phyloP scores from a whole-genome alignment of 2,329 filamentous ascomycete species.

The Ophiocordyceps camponoti-rufipedis region DNA sequence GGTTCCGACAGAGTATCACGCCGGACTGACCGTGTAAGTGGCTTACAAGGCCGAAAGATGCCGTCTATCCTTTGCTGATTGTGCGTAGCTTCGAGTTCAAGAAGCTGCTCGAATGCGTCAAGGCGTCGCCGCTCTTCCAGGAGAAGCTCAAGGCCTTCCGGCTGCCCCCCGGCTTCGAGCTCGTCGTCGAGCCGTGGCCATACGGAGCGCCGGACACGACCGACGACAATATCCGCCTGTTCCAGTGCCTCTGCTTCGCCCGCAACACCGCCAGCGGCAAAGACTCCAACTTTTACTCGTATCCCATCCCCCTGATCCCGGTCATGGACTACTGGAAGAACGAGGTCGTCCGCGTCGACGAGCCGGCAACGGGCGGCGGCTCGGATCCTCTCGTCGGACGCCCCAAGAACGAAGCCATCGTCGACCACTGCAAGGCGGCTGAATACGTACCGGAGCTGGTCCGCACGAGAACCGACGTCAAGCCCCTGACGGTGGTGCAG shows the following conservation, averaged over 20 bases:
- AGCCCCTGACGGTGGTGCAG: conserved; percentile 33
- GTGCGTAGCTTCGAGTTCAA: conserved; percentile 14
- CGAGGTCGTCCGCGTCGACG: conserved; percentile 15
- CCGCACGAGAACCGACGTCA: conserved; percentile 29
- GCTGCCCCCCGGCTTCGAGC: conserved; percentile 10
- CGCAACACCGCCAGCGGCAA: conserved; percentile 11
- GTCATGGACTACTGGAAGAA: conserved; percentile 16
- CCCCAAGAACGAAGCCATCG: conserved; percentile 4
- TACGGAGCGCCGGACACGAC: conserved; percentile 11
- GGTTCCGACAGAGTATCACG: conserved; percentile 11
- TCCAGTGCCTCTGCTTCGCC: conserved; percentile 16
- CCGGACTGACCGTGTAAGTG: conserved; percentile 13
- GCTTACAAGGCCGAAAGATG: too few relatives aligned
- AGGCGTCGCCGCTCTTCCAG: conserved; percentile 12
- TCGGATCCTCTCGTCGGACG: conserved; percentile 8
- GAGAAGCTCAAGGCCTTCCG: conserved; percentile 11
- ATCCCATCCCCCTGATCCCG: conserved; percentile 29
- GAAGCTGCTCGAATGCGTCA: conserved; percentile 12
- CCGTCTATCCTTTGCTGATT: neutral
- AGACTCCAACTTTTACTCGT: conserved; percentile 37
- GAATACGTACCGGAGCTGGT: conserved; percentile 25
- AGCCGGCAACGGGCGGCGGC: conserved; percentile 14
- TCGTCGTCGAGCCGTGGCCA: conserved; percentile 16
- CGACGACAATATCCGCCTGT: conserved; percentile 13
- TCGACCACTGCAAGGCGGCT: conserved; percentile 14